These are phyloP conservation scores for Phytophthora europaea DNA, from an alignment of 352 stramenopile species.

Conservation along the genomic window DNA sequence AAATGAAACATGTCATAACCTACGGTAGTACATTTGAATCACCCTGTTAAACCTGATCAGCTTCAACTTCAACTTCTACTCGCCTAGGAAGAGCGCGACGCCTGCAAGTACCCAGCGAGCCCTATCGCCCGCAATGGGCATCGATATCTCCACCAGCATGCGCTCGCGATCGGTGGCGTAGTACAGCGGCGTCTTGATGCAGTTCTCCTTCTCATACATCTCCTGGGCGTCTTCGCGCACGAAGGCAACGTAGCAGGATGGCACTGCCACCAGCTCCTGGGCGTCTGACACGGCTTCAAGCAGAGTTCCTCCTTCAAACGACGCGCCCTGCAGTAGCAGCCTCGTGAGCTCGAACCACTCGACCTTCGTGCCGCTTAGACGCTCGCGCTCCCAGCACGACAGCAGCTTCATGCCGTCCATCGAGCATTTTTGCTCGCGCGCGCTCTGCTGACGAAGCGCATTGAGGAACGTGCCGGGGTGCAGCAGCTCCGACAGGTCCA, in stretches of 20 bases:
- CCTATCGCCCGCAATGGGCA: slow-evolving; percentile 81
- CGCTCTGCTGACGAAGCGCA: slow-evolving; percentile 93
- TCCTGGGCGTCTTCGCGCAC: slow-evolving; percentile 80
- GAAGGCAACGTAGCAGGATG: slow-evolving; percentile 87
- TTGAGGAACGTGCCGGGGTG: slow-evolving; percentile 96
- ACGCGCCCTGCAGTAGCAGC: slow-evolving; percentile 89
- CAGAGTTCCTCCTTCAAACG: slow-evolving; percentile 83
- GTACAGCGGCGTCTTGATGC: slow-evolving; percentile 85
- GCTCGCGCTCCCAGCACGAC: slow-evolving; percentile 90
- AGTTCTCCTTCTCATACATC: slow-evolving; percentile 79
- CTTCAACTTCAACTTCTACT: slow-evolving; percentile 49
- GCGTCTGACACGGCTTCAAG: slow-evolving; percentile 86
- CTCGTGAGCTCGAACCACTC: slow-evolving; percentile 88
- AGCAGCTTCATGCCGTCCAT: slow-evolving; percentile 94
- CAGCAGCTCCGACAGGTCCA: slow-evolving; percentile 94
- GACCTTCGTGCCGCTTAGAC: slow-evolving; percentile 48
- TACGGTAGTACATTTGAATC: not conserved
- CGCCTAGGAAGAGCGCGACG: slow-evolving; percentile 85
- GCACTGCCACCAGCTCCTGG: slow-evolving; percentile 83
- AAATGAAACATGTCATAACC: too few relatives aligned
- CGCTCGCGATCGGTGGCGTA: slow-evolving; percentile 80
- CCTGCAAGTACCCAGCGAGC: slow-evolving; percentile 84
- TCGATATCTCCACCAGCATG: slow-evolving; percentile 84
- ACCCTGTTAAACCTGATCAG: slow-evolving; percentile 10
- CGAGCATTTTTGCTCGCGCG: slow-evolving; percentile 80